These are phyloP conservation scores for Saccharomycopsis hybrid DNA, from an alignment of 1,139 yeast genomes.

Conservation along the genomic window DNA sequence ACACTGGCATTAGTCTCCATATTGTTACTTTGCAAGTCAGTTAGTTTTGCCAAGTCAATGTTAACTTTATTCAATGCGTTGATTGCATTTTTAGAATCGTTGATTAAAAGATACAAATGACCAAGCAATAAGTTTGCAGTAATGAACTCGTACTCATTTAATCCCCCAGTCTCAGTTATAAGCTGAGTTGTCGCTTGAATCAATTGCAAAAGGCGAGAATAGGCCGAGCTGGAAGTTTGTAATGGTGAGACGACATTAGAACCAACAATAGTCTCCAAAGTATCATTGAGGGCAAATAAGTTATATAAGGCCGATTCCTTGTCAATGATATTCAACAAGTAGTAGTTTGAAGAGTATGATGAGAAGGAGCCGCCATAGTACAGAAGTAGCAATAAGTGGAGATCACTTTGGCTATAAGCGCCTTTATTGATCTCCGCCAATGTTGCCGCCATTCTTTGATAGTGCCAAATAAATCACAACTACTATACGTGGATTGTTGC, in stretches of 20 bases:
- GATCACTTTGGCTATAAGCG: neutral
- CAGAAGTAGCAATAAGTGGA: constrained; percentile 11
- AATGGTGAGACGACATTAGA: constrained; percentile 6
- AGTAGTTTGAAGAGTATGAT: constrained; percentile 6
- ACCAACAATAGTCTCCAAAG: constrained; percentile 1
- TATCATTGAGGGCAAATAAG: neutral
- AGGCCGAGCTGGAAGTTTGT: neutral
- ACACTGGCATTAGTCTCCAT: constrained; percentile 1
- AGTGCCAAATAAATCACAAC: no score
- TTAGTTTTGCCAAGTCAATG: constrained; percentile 7
- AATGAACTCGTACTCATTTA: neutral
- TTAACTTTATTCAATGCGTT: constrained; percentile 3
- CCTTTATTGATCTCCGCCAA: no score
- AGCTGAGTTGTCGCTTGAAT: neutral
- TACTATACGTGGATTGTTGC: no score
- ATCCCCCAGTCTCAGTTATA: no score
- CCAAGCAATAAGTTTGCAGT: constrained; percentile 5
- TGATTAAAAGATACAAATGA: constrained; percentile 10
- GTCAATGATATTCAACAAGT: constrained; percentile 1
- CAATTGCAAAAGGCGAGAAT: neutral
- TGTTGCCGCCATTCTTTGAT: no score
- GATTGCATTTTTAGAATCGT: neutral
- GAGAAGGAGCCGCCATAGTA: constrained; percentile 17
- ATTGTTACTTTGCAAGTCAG: neutral
- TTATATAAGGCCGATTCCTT: neutral